Conservation (phyloP, 208 protist genomes). For the Acanthamoeba culbertsoni region DNA sequence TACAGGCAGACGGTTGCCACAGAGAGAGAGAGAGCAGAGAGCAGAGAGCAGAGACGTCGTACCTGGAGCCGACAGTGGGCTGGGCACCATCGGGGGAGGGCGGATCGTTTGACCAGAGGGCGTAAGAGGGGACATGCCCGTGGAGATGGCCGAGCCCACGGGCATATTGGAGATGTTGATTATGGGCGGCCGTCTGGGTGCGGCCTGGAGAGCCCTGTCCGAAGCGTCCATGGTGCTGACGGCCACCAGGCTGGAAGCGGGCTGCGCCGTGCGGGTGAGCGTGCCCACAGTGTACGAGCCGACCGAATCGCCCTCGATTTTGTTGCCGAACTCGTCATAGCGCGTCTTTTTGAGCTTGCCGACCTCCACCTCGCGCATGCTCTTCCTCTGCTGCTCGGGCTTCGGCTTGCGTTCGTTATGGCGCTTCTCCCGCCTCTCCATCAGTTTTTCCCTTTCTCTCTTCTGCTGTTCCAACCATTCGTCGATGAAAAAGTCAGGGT, state of each 20-base stretch:
- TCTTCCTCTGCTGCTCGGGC: background rate
- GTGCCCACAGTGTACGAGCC: background rate
- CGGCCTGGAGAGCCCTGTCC: background rate
- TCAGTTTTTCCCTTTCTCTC: slow-evolving; percentile 46
- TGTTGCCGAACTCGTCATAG: background rate
- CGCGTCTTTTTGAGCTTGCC: slow-evolving; percentile 65
- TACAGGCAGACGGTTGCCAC: too few relatives aligned
- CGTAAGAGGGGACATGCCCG: background rate
- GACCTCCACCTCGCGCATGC: background rate
- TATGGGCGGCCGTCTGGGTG: background rate
- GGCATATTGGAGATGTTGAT: background rate
- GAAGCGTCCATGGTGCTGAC: background rate
- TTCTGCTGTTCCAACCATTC: slow-evolving; percentile 66
- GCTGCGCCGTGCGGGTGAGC: background rate
- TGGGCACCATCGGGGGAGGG: background rate
- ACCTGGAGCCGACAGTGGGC: background rate
- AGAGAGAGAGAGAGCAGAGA: too few relatives aligned
- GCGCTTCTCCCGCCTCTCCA: slow-evolving; percentile 61
- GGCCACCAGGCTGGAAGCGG: background rate
- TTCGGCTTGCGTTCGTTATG: slow-evolving; percentile 60
- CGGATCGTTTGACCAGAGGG: background rate
- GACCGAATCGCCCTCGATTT: background rate
- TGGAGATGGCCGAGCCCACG: background rate
- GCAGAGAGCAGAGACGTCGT: background rate
- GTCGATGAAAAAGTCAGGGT: slow-evolving; percentile 77